A percentile compares a stretch with the other conserved stretches of the same genome.
Conservation (phyloP, 768 basidiomycete genomes). For the Mycena indigotica region DNA sequence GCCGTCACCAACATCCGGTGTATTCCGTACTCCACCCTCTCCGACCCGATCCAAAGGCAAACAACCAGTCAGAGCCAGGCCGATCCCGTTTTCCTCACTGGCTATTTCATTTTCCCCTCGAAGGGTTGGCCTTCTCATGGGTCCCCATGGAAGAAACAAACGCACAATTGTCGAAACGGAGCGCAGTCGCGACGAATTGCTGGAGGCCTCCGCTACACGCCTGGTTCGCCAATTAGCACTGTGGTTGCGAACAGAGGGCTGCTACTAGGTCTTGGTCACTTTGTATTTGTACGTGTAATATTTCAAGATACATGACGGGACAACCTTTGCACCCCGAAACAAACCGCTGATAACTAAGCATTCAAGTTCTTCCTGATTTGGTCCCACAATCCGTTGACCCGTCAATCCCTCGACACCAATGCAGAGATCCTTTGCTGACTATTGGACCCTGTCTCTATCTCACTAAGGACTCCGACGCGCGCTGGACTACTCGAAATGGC, state of each 20-base stretch:
- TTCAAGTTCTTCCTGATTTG: too few relatives aligned
- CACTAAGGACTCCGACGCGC: too few relatives aligned
- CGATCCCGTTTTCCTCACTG: slow-evolving; percentile 41
- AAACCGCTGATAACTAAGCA: too few relatives aligned
- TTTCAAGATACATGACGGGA: too few relatives aligned
- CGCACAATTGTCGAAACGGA: slow-evolving; percentile 58
- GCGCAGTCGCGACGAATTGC: slow-evolving; percentile 51
- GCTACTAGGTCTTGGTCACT: background rate
- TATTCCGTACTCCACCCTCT: slow-evolving; percentile 11
- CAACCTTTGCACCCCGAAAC: too few relatives aligned
- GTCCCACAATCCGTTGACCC: too few relatives aligned
- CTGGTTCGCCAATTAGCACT: slow-evolving; percentile 51
- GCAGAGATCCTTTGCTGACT: too few relatives aligned
- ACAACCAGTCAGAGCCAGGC: slow-evolving; percentile 19
- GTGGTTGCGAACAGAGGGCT: slow-evolving; percentile 35
- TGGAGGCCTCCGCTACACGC: slow-evolving; percentile 58
- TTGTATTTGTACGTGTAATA: background rate
- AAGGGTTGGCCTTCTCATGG: slow-evolving; percentile 42
- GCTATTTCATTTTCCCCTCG: slow-evolving; percentile 46
- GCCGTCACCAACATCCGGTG: slow-evolving; percentile 20
- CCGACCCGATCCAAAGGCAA: background rate
- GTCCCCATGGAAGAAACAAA: slow-evolving; percentile 37
- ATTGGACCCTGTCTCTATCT: too few relatives aligned
- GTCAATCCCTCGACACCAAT: too few relatives aligned
- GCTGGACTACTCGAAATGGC: too few relatives aligned